Percentiles rank a stretch among this genome's conserved stretches.
phyloP scores from a whole-genome alignment of 352 stramenopile genomes.

The Thraustotheca clavata region DNA sequence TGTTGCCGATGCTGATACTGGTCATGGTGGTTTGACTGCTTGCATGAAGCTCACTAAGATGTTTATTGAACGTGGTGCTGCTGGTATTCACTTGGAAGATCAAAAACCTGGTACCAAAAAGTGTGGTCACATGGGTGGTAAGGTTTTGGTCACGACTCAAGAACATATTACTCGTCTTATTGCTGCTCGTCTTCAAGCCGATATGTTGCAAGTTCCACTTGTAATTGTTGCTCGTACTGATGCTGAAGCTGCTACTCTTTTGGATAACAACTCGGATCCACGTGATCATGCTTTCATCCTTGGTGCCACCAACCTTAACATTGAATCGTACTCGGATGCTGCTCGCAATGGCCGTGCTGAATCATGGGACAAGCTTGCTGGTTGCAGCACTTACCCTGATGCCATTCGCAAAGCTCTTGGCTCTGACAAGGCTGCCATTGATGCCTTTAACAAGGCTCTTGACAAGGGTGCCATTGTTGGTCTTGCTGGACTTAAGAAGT shows the following conservation, averaged over 20 bases:
- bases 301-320: conserved; percentile 86
- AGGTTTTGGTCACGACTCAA: conserved; percentile 95
- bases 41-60: conserved; percentile 99
- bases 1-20: conserved; percentile 96
- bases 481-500: conserved; percentile 62
- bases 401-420: conserved; percentile 77
- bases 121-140: conserved; percentile 98
- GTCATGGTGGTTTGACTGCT: conserved; percentile 92
- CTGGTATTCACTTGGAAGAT: conserved; percentile 98
- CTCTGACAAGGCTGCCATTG: conserved; percentile 50
- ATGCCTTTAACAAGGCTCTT: conserved; percentile 82
- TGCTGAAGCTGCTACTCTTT: conserved; percentile 93
- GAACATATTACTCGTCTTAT: conserved; percentile 97
- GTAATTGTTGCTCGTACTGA: conserved; percentile 97
- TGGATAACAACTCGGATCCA: conserved; percentile 97
- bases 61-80: conserved; percentile 96
- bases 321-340: conserved; percentile 81
- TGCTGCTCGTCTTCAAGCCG: conserved; percentile 91
- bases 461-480: conserved; percentile 74
- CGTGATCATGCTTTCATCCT: conserved; percentile 98
- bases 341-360: conserved; percentile 47
- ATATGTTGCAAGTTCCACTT: conserved; percentile 92
- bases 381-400: conserved; percentile 95
- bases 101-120: conserved; percentile 99
- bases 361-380: conserved; percentile 88